Evolutionary conservation across 2,329 filamentous ascomycete species (phyloP).

Genomic region (Penicillium sp.): DNA sequence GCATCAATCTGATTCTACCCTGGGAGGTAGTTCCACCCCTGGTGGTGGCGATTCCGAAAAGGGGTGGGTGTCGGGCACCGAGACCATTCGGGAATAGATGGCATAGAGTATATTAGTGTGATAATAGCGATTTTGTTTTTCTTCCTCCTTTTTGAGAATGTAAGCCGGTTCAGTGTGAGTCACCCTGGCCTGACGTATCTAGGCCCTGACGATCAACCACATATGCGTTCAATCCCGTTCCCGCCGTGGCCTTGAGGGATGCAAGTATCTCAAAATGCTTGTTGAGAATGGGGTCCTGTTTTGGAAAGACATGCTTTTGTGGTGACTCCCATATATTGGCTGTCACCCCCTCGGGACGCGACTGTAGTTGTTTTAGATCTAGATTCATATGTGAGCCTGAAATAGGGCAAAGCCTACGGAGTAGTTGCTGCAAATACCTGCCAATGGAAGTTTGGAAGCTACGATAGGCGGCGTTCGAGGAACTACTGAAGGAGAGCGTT

Average conservation of each 20-base stretch:
- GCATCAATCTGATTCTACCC: not conserved
- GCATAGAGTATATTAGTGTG: not conserved
- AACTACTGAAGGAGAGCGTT: conserved; percentile 4
- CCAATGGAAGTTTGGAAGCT: not conserved
- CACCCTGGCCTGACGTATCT: not conserved
- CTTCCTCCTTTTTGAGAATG: too few species aligned
- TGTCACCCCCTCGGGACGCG: conserved; percentile 12
- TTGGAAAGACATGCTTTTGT: conserved; percentile 4
- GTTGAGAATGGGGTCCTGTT: conserved; percentile 11
- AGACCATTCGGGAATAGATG: conserved; percentile 5
- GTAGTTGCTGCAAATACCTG: conserved; percentile 9
- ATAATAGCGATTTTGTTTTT: too few species aligned
- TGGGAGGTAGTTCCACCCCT: not conserved
- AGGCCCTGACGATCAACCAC: not conserved
- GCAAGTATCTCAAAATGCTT: conserved; percentile 23
- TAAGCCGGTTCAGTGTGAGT: too few species aligned
- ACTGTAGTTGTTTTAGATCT: not conserved
- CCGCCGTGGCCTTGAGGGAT: conserved; percentile 3
- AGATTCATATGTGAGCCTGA: not conserved
- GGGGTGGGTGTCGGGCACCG: not conserved
- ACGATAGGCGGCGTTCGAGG: conserved; percentile 13
- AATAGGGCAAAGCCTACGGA: not conserved
- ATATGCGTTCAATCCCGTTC: not conserved
- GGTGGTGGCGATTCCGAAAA: not conserved
- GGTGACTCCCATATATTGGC: conserved; percentile 22